These are phyloP conservation scores for Citrus reticulata DNA, from an alignment of 345 rosid genomes.

Conservation along the genomic window DNA sequence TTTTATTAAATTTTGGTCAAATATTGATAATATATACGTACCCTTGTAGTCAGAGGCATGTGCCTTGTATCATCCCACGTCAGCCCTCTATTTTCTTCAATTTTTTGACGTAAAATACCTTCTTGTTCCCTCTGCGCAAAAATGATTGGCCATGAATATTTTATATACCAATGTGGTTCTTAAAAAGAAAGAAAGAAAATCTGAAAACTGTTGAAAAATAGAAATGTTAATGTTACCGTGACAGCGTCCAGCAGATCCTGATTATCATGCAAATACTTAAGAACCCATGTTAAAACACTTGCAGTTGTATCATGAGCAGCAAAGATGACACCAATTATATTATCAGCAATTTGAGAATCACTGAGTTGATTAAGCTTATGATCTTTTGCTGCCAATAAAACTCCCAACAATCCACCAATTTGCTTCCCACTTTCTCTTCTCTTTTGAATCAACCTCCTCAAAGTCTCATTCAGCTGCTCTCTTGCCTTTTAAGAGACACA, in stretches of 20 bases:
- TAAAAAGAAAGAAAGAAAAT: no score
- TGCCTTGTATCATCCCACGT: slow-evolving; percentile 88
- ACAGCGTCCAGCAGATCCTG: slow-evolving; percentile 53
- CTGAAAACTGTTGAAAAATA: neutral
- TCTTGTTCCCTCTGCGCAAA: slow-evolving; percentile 66
- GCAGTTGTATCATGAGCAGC: slow-evolving; percentile 99
- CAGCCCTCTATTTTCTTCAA: slow-evolving; percentile 49
- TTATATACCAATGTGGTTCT: neutral
- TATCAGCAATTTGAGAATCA: slow-evolving; percentile 87
- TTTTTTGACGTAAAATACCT: slow-evolving; percentile 42
- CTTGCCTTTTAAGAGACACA: slow-evolving; percentile 49
- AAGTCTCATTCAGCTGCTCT: slow-evolving; percentile 46
- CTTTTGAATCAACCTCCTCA: slow-evolving; percentile 56
- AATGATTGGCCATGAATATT: neutral
- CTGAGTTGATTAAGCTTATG: slow-evolving; percentile 43
- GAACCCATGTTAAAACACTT: slow-evolving; percentile 75
- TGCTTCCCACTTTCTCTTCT: slow-evolving; percentile 45
- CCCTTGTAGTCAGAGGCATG: slow-evolving; percentile 85
- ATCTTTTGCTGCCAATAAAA: slow-evolving; percentile 47
- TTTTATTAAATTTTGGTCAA: neutral
- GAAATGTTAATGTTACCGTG: slow-evolving; percentile 33
- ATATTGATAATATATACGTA: slow-evolving; percentile 16
- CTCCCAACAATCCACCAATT: slow-evolving; percentile 63
- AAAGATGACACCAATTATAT: slow-evolving; percentile 85
- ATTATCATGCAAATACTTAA: slow-evolving; percentile 83